A percentile compares a stretch with the other conserved stretches of the same genome.
These are phyloP conservation scores for Fusarium phyllophilum DNA, from an alignment of 2,329 filamentous ascomycete genomes.

Conservation along the genomic window DNA sequence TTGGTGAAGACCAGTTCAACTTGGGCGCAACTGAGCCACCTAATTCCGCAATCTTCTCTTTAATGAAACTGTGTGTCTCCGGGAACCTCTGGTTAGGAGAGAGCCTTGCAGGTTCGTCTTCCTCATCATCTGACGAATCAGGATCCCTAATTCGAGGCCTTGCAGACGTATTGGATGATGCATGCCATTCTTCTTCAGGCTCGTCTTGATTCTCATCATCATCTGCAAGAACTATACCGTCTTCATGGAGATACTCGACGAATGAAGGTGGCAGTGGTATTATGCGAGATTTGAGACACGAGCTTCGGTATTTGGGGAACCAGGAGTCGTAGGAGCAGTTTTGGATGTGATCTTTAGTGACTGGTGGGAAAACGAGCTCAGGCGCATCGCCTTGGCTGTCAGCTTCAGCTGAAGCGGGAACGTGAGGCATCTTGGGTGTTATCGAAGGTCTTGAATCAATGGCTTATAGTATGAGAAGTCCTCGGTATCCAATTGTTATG, in stretches of 20 bases:
- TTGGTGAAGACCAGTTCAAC: conserved; percentile 96
- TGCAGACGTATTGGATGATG: conserved; percentile 44
- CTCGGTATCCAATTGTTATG: background rate
- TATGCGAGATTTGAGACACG: conserved; percentile 86
- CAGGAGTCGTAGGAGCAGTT: conserved; percentile 95
- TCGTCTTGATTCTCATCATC: conserved; percentile 66
- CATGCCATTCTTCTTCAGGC: conserved; percentile 63
- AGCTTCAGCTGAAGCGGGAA: conserved; percentile 36
- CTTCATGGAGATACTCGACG: conserved; percentile 86
- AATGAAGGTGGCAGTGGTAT: conserved; percentile 81
- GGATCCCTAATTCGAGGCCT: conserved; percentile 54
- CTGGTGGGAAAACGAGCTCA: conserved; percentile 77
- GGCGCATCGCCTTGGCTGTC: conserved; percentile 26
- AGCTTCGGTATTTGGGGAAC: conserved; percentile 84
- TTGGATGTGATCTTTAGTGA: conserved; percentile 86
- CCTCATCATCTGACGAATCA: conserved; percentile 59
- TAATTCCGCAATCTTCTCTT: conserved; percentile 79
- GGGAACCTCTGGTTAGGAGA: conserved; percentile 69
- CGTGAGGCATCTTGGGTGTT: conserved; percentile 48
- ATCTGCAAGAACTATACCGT: conserved; percentile 88
- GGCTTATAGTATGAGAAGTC: no score
- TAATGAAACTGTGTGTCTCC: conserved; percentile 81
- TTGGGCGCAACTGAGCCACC: conserved; percentile 91
- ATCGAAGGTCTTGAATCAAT: background rate
- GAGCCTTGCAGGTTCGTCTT: conserved; percentile 52